Evolutionary conservation across 805 yeast genomes (phyloP).

Genomic region (Starmerella asiatica): DNA sequence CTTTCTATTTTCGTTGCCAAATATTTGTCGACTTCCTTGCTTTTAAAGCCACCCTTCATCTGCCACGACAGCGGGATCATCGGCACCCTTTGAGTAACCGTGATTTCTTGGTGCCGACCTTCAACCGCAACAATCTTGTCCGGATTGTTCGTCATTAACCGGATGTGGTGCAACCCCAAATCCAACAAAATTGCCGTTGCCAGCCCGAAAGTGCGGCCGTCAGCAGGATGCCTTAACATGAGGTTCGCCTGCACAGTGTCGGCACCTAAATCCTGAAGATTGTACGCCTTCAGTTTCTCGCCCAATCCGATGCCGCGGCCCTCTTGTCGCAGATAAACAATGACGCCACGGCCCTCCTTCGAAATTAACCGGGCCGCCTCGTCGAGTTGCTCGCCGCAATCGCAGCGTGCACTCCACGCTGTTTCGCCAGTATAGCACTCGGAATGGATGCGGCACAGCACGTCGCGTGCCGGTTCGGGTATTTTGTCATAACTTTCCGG

Average conservation of each 20-base stretch:
- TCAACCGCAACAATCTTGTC: conserved; percentile 92
- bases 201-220: conserved; percentile 82
- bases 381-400: conserved; percentile 98
- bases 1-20: conserved; percentile 85
- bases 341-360: conserved; percentile 73
- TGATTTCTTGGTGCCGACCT: conserved; percentile 60
- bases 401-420: conserved; percentile 98
- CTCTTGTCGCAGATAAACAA: conserved; percentile 91
- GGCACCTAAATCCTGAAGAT: conserved; percentile 93
- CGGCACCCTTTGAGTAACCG: conserved; percentile 80
- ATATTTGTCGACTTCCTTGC: conserved; percentile 84
- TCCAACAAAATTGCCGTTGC: conserved; percentile 89
- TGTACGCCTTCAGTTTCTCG: conserved; percentile 91
- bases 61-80: conserved; percentile 96
- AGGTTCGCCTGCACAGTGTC: conserved; percentile 96
- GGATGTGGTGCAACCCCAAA: conserved; percentile 56
- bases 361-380: conserved; percentile 96
- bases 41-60: conserved; percentile 52
- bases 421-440: conserved; percentile 99
- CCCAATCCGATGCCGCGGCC: conserved; percentile 99
- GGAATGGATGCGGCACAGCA: conserved; percentile 77
- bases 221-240: conserved; percentile 90
- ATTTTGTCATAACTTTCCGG: conserved; percentile 1
- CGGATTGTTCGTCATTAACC: conserved; percentile 85
- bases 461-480: conserved; percentile 15